Evolutionary conservation across 1,284 basidiomycete species (phyloP).

Genomic region (Ustilago lituana): DNA sequence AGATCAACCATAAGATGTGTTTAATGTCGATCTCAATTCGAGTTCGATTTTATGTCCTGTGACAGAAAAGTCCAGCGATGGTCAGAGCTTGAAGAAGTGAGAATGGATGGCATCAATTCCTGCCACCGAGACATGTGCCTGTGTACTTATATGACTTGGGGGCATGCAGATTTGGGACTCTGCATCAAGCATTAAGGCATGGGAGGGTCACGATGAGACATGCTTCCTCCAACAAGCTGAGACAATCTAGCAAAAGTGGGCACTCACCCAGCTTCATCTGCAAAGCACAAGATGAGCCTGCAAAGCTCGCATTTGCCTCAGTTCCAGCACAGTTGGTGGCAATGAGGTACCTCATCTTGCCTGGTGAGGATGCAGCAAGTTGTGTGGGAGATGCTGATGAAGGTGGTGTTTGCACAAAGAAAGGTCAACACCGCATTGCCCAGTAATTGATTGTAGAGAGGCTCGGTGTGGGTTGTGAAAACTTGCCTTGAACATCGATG

Average conservation of each 20-base stretch:
- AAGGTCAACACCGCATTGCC: slow-evolving; percentile 54
- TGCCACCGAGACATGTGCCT: no score
- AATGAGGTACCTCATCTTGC: slow-evolving; percentile 36
- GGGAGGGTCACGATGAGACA: slow-evolving; percentile 31
- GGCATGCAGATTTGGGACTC: no score
- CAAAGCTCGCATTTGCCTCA: slow-evolving; percentile 47
- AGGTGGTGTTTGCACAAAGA: slow-evolving; percentile 14
- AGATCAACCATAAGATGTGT: no score
- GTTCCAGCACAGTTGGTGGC: slow-evolving; percentile 56
- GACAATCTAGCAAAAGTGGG: slow-evolving; percentile 31
- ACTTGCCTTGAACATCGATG: not conserved
- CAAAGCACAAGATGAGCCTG: slow-evolving; percentile 55
- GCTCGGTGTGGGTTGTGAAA: slow-evolving; percentile 14
- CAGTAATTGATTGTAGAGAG: slow-evolving; percentile 60
- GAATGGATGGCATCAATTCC: no score
- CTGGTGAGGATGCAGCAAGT: not conserved
- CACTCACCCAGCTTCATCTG: slow-evolving; percentile 29
- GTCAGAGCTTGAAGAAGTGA: no score
- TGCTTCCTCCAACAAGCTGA: slow-evolving; percentile 21
- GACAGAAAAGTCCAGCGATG: no score
- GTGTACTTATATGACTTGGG: no score
- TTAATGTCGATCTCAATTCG: no score
- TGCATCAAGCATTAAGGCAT: no score
- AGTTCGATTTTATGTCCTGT: no score
- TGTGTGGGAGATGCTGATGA: no score